A percentile compares a stretch with the other conserved stretches of the same genome.
phyloP scores from a whole-genome alignment of 2,329 filamentous ascomycete species.

The Ophioceras dolichostomum region DNA sequence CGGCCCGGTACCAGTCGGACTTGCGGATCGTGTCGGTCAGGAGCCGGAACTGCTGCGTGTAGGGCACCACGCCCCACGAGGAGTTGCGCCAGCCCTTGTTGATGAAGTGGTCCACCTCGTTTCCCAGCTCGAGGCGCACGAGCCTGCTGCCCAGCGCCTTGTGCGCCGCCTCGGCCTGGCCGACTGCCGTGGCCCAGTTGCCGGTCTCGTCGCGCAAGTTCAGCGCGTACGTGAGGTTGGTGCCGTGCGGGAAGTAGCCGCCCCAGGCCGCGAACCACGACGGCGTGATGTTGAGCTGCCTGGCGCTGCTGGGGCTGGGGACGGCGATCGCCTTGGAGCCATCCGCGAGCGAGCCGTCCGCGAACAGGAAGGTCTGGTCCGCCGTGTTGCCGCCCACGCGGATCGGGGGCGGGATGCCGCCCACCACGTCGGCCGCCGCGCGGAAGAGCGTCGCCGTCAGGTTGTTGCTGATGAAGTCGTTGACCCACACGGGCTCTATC shows the following conservation, averaged over 20 bases:
- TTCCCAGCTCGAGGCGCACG: conserved; percentile 20
- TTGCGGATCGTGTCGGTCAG: conserved; percentile 16
- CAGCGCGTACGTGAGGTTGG: conserved; percentile 8
- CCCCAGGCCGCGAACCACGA: conserved; percentile 5
- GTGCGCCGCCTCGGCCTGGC: conserved; percentile 16
- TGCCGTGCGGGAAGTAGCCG: conserved; percentile 1
- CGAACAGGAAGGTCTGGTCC: not conserved
- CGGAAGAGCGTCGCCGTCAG: conserved; percentile 1
- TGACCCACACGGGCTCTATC: conserved; percentile 3
- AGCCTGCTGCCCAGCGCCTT: conserved; percentile 12
- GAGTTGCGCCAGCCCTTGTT: conserved; percentile 18
- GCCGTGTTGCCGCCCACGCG: conserved; percentile 5
- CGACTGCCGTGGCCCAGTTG: conserved; percentile 4
- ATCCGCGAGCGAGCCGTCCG: not conserved
- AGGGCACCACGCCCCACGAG: conserved; percentile 6
- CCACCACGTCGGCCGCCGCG: not conserved
- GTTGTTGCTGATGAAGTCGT: conserved; percentile 1
- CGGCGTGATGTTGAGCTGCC: conserved; percentile 6
- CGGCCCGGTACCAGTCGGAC: conserved; percentile 16
- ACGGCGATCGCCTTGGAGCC: conserved; percentile 10
- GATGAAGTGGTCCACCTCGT: conserved; percentile 23
- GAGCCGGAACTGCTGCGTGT: conserved; percentile 19
- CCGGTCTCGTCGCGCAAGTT: conserved; percentile 7
- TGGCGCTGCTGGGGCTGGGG: conserved; percentile 6
- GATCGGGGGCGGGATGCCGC: not conserved